Evolutionary conservation across 257 asterid species (phyloP).

Genomic region (Cordia subcordata): DNA sequence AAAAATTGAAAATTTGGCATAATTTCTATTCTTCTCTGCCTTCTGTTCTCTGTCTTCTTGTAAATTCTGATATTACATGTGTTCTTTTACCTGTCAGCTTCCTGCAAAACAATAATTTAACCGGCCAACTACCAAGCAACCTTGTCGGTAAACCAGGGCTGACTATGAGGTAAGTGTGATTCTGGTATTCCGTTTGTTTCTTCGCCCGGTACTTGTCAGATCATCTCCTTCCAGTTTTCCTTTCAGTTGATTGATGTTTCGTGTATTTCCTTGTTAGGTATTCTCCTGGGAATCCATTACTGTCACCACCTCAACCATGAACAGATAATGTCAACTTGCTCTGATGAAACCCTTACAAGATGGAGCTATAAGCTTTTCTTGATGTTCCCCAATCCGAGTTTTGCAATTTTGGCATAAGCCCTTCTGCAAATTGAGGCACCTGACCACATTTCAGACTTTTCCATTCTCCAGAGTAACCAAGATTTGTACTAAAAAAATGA

Average conservation of each 20-base stretch:
- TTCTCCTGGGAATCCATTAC: constrained; percentile 72
- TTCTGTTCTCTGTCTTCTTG: background rate
- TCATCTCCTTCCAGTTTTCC: background rate
- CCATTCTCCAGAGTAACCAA: background rate
- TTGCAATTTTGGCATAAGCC: too few species aligned
- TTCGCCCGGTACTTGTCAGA: background rate
- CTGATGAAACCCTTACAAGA: too few species aligned
- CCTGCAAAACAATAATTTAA: constrained; percentile 79
- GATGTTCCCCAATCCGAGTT: too few species aligned
- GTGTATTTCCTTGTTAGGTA: constrained; percentile 38
- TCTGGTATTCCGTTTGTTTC: background rate
- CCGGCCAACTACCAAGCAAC: constrained; percentile 68
- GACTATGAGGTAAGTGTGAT: constrained; percentile 44
- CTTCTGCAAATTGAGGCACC: too few species aligned
- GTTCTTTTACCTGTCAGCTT: constrained; percentile 36
- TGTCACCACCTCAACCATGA: constrained; percentile 45
- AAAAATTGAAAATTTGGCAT: too few species aligned
- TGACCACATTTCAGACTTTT: background rate
- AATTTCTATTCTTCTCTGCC: too few species aligned
- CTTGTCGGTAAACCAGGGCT: constrained; percentile 51
- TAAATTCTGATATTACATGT: background rate
- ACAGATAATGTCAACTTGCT: constrained; percentile 3
- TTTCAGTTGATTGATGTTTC: background rate
- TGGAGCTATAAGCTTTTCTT: too few species aligned
- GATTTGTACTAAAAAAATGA: constrained; percentile 1